Percentiles rank a stretch among this genome's conserved stretches.
Evolutionary conservation across 2,329 filamentous ascomycete genomes (phyloP).

Genomic region (Colletotrichum somersetense): DNA sequence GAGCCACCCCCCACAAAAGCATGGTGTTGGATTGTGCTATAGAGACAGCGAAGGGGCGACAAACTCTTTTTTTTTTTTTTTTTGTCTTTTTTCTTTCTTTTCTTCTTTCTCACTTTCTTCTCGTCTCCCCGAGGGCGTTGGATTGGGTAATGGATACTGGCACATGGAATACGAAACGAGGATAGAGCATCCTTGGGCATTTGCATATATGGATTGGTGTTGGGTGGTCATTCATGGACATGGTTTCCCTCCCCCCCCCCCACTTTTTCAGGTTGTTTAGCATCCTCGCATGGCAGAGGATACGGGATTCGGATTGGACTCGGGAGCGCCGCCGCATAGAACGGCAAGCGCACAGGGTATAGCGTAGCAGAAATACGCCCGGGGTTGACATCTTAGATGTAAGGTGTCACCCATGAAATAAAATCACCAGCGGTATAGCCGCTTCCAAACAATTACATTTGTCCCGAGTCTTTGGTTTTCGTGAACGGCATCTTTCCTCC

Average conservation of each 20-base stretch:
- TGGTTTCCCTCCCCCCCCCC: neutral
- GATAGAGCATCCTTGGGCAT: slow-evolving; percentile 40
- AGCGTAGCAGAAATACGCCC: slow-evolving; percentile 31
- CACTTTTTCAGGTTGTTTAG: slow-evolving; percentile 8
- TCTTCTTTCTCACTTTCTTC: neutral
- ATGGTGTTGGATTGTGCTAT: slow-evolving; percentile 41
- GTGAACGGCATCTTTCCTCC: slow-evolving; percentile 12
- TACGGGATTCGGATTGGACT: slow-evolving; percentile 16
- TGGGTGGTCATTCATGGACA: slow-evolving; percentile 37
- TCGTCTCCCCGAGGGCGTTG: slow-evolving; percentile 36
- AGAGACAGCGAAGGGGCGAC: slow-evolving; percentile 33
- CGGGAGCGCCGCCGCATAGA: slow-evolving; percentile 12
- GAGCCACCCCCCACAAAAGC: slow-evolving; percentile 38
- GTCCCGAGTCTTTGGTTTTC: slow-evolving; percentile 11
- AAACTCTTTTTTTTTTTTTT: slow-evolving; percentile 16
- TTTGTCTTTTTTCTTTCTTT: neutral
- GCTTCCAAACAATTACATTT: slow-evolving; percentile 24
- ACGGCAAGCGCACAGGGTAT: slow-evolving; percentile 18
- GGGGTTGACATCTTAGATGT: neutral
- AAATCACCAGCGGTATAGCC: slow-evolving; percentile 12
- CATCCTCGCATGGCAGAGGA: slow-evolving; percentile 24
- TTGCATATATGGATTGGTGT: slow-evolving; percentile 41
- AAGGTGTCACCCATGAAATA: slow-evolving; percentile 5
- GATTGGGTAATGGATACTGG: slow-evolving; percentile 35
- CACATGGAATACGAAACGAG: slow-evolving; percentile 39